These are phyloP conservation scores for Phytophthora cajani DNA, from an alignment of 352 stramenopile genomes.

Conservation along the genomic window DNA sequence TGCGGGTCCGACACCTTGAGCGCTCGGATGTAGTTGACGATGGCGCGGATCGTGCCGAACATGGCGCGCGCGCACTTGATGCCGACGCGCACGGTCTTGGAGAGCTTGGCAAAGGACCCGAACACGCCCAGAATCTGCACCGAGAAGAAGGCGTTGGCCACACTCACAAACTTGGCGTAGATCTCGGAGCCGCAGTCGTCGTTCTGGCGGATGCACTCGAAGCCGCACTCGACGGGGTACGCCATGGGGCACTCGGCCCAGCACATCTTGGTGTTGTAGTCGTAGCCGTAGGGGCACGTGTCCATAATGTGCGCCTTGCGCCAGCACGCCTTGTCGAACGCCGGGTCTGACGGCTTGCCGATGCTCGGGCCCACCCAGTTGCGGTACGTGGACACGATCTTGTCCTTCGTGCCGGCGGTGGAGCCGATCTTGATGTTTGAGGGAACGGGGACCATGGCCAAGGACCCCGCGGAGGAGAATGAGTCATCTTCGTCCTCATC, in stretches of 20 bases:
- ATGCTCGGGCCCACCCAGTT: slow-evolving; percentile 20
- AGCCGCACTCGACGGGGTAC: slow-evolving; percentile 34
- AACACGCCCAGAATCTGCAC: slow-evolving; percentile 40
- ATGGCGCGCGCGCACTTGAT: slow-evolving; percentile 21
- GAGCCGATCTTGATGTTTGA: slow-evolving; percentile 16
- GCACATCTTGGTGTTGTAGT: slow-evolving; percentile 20
- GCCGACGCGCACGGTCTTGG: slow-evolving; percentile 21
- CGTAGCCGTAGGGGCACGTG: slow-evolving; percentile 13
- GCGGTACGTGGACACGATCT: slow-evolving; percentile 15
- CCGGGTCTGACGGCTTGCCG: slow-evolving; percentile 9
- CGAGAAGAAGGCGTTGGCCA: slow-evolving; percentile 39
- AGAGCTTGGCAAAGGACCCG: slow-evolving; percentile 24
- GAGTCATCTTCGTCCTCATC: slow-evolving; percentile 7
- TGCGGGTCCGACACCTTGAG: slow-evolving; percentile 34
- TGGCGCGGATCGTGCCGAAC: slow-evolving; percentile 24
- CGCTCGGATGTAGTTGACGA: slow-evolving; percentile 38
- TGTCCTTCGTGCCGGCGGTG: slow-evolving; percentile 16
- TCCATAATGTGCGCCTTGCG: slow-evolving; percentile 13
- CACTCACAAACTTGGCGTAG: slow-evolving; percentile 38
- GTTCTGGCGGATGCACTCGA: slow-evolving; percentile 37
- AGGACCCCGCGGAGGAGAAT: slow-evolving; percentile 10
- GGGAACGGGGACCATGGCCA: slow-evolving; percentile 14
- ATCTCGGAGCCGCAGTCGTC: slow-evolving; percentile 30
- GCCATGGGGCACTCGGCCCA: slow-evolving; percentile 24
- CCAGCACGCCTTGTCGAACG: slow-evolving; percentile 25